phyloP scores from a whole-genome alignment of 2,329 filamentous ascomycete species.

The Colletotrichum sojae region DNA sequence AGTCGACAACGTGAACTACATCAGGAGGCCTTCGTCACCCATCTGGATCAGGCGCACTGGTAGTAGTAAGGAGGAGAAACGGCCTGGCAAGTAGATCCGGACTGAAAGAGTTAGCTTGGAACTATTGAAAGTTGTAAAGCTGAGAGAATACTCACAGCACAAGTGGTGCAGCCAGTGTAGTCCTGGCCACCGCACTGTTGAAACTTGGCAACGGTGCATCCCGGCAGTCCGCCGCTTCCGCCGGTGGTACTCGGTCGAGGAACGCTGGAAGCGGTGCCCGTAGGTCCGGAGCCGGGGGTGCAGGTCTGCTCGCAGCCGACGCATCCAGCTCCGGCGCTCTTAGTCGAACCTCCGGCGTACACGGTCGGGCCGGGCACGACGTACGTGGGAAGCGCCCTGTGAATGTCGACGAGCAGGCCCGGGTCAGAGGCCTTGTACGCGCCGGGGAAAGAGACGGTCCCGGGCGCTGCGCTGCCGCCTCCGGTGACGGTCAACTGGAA shows the following conservation, averaged over 20 bases:
- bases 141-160: constrained; percentile 21
- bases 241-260: constrained; percentile 34
- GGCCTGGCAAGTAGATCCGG: constrained; percentile 31
- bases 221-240: constrained; percentile 19
- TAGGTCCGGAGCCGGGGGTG: constrained; percentile 50
- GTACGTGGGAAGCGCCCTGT: constrained; percentile 56
- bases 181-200: constrained; percentile 30
- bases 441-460: constrained; percentile 42
- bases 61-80: constrained; percentile 32
- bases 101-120: not conserved
- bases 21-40: constrained; percentile 1
- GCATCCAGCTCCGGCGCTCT: constrained; percentile 57
- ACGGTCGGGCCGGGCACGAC: constrained; percentile 61
- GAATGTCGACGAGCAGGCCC: constrained; percentile 64
- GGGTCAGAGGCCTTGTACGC: constrained; percentile 51
- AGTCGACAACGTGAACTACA: too few relatives aligned
- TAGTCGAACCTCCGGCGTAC: constrained; percentile 56
- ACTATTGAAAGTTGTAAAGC: not conserved
- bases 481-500: constrained; percentile 48
- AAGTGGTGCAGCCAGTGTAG: constrained; percentile 38
- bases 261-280: constrained; percentile 45
- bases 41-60: constrained; percentile 14
- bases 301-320: constrained; percentile 57
- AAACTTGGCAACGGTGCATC: constrained; percentile 38
- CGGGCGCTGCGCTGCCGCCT: constrained; percentile 43